phyloP scores from a whole-genome alignment of 129 eudicot genomes.

The Helichrysum umbraculigerum region DNA sequence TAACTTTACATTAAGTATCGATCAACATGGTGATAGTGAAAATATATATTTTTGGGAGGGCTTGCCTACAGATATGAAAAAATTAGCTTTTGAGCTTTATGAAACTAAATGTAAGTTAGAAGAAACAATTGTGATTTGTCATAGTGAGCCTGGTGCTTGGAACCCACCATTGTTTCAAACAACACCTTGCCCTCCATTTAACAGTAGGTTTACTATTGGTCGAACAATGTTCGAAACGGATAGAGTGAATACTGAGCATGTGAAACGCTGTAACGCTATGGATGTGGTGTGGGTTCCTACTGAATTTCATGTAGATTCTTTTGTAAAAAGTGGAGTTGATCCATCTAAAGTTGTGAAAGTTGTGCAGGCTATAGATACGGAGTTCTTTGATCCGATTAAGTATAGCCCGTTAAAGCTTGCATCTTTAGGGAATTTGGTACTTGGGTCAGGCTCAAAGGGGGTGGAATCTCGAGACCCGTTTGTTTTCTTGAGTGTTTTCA shows the following conservation, averaged over 20 bases:
- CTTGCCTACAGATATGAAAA: constrained; percentile 53
- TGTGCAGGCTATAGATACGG: constrained; percentile 72
- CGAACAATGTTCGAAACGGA: constrained; percentile 94
- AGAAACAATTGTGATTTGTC: constrained; percentile 66
- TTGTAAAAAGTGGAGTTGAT: constrained; percentile 76
- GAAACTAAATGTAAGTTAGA: constrained; percentile 48
- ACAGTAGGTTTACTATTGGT: constrained; percentile 60
- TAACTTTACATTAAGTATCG: constrained; percentile 48
- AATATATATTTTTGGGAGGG: constrained; percentile 69
- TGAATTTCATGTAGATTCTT: constrained; percentile 67
- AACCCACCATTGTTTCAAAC: constrained; percentile 76
- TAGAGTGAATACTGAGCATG: constrained; percentile 73
- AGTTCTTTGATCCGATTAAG: constrained; percentile 69
- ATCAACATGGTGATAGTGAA: constrained; percentile 64
- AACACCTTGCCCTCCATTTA: constrained; percentile 54
- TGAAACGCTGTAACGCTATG: constrained; percentile 66
- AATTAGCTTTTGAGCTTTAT: constrained; percentile 52
- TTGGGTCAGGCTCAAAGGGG: constrained; percentile 40
- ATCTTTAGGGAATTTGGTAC: constrained; percentile 44
- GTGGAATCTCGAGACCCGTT: constrained; percentile 22
- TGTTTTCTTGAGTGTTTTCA: constrained; percentile 86
- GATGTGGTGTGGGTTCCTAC: constrained; percentile 93
- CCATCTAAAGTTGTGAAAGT: constrained; percentile 67
- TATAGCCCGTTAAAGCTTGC: constrained; percentile 44
- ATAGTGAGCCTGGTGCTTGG: constrained; percentile 99